Evolutionary conservation across 139 green algal species (phyloP), one percentile per base, ranked within the genome.

Genomic region (Volvox africanus): DNA sequence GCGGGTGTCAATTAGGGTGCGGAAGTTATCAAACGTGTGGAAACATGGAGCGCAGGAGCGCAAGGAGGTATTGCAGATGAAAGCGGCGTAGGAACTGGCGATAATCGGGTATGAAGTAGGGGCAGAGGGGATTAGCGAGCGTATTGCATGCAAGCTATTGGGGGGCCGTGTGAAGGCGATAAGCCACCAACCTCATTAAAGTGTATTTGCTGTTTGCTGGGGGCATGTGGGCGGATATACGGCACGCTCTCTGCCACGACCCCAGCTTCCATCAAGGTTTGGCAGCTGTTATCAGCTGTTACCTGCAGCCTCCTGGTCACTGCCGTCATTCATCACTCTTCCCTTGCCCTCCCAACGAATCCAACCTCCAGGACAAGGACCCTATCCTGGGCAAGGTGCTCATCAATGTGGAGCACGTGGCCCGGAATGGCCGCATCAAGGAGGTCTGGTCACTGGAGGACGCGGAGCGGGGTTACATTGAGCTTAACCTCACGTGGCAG

Each of bases 381-480:
- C 28, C n/a, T 14, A 2, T 61, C 9, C 13, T 91, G 88, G 88
- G 88, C n/a, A 73, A 82, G 88, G 14, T 91, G 65, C 11, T 86
- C 22, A 80, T 91, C 26, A 30, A 19, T 26, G 88, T 91, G 35
- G 62, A 76, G 78, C 78, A 91, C 36, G 79, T 91, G 62, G 88
- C 88, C 33, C 88, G 88, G 78, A 91, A 91, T 80, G 88, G 88
- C 6, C 76, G 78, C 20, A 71, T 91, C 71, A 87, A 87, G 88
- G 88, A 91, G 50, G 36, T 36, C 18, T 91, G 65, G 65, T 67
- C 65, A 67, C 88, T 91, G 88, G 24, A 80, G 71, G 88, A 91
- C 36, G 79, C 88, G n/a, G 88, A 91, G 71, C 78, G 88, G 33
- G 88, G 88, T 37, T 83, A 87, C 65, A 91, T 91, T 62, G 88